phyloP scores from a whole-genome alignment of 2,329 filamentous ascomycete species.

The Alternaria ethzedia region DNA sequence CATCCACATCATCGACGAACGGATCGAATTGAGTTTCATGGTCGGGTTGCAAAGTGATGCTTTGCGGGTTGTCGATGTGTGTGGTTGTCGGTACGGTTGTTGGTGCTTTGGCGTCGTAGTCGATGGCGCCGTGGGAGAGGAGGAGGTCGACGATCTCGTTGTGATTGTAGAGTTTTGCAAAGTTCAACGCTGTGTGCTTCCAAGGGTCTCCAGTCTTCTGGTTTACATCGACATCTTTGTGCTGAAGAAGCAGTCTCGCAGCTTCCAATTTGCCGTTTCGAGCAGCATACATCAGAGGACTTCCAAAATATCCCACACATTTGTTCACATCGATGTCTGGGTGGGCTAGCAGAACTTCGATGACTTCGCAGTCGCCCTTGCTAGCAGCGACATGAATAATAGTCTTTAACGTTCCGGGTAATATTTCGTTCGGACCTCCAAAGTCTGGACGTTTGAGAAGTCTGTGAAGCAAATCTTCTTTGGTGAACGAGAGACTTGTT shows the following conservation, averaged over 20 bases:
- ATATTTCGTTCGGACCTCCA: background rate
- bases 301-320: no score
- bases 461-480: background rate
- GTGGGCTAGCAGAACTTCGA: background rate
- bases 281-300: background rate
- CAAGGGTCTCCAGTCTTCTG: no score
- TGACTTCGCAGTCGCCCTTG: background rate
- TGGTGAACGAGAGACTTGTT: background rate
- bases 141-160: background rate
- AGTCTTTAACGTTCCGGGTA: fast-evolving
- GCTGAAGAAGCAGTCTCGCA: background rate
- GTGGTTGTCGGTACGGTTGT: background rate
- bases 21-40: background rate
- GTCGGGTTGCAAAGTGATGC: background rate
- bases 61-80: background rate
- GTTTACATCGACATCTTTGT: background rate
- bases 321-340: background rate
- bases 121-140: background rate
- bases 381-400: background rate
- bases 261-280: background rate
- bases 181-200: no score
- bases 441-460: background rate
- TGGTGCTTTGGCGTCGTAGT: background rate
- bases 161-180: no score
- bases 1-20: background rate